phyloP scores from a whole-genome alignment of 2,329 filamentous ascomycete genomes.

The Fusarium coicis region DNA sequence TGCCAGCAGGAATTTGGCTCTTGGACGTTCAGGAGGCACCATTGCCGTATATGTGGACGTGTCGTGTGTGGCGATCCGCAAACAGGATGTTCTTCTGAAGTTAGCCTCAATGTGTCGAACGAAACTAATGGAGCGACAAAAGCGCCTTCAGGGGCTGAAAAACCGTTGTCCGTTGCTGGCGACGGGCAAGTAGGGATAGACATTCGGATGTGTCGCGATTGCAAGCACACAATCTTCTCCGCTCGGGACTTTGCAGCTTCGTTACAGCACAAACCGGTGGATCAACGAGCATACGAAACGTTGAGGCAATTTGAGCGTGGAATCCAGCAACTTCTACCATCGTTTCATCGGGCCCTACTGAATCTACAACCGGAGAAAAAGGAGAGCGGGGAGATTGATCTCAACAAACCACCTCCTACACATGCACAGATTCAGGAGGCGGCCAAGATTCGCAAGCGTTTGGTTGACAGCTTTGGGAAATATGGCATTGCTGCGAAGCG shows the following conservation, averaged over 20 bases:
- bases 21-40: conserved; percentile 92
- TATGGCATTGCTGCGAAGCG: conserved; percentile 85
- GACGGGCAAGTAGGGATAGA: conserved; percentile 74
- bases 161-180: conserved; percentile 46
- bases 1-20: conserved; percentile 95
- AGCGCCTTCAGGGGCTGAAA: conserved; percentile 53
- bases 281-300: conserved; percentile 84
- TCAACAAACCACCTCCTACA: conserved; percentile 58
- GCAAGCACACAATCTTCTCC: conserved; percentile 70
- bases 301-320: conserved; percentile 88
- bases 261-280: conserved; percentile 73
- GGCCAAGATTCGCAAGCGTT: conserved; percentile 85
- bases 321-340: conserved; percentile 82
- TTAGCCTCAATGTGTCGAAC: conserved; percentile 79
- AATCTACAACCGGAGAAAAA: conserved; percentile 70
- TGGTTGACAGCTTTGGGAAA: conserved; percentile 89
- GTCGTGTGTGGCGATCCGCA: conserved; percentile 91
- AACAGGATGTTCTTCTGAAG: conserved; percentile 85
- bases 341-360: conserved; percentile 81
- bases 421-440: conserved; percentile 83
- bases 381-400: conserved; percentile 51
- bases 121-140: conserved; percentile 48
- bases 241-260: conserved; percentile 83
- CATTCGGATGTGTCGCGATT: conserved; percentile 92
- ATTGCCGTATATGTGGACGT: conserved; percentile 91